Evolutionary conservation across 495 filamentous ascomycete genomes (phyloP).

Genomic region (Venustampulla echinocandica): DNA sequence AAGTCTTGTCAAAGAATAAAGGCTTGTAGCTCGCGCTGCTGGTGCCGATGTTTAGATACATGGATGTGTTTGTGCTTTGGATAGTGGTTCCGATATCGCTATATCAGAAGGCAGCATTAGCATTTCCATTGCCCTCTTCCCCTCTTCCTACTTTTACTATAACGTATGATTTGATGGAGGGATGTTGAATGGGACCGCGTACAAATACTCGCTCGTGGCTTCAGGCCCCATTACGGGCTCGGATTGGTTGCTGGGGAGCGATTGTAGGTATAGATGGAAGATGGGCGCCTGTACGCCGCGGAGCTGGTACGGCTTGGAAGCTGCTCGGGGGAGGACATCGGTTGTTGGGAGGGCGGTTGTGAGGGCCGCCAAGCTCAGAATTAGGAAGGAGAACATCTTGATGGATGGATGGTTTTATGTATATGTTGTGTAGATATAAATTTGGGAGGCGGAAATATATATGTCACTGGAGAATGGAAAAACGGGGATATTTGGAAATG

Average conservation of each 20-base stretch:
- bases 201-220: constrained; percentile 32
- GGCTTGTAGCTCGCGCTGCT: constrained; percentile 40
- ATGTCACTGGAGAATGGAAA: too few species aligned
- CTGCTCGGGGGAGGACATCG: constrained; percentile 1
- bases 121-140: neutral
- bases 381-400: constrained; percentile 9
- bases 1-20: constrained; percentile 30
- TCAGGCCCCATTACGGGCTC: constrained; percentile 41
- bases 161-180: neutral
- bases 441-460: too few species aligned
- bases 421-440: too few species aligned
- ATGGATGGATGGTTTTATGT: too few species aligned
- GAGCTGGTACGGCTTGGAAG: constrained; percentile 34
- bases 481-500: too few species aligned
- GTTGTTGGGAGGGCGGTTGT: constrained; percentile 1
- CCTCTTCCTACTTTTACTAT: neutral
- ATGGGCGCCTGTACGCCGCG: constrained; percentile 34
- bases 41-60: constrained; percentile 37
- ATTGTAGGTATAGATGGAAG: constrained; percentile 38
- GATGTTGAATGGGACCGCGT: neutral
- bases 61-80: constrained; percentile 34
- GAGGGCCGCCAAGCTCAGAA: constrained; percentile 2
- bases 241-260: constrained; percentile 24
- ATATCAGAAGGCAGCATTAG: neutral
- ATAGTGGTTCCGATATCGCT: constrained; percentile 37